These are phyloP conservation scores for Aspergillus bridgeri DNA, from an alignment of 495 filamentous ascomycete genomes.

Conservation along the genomic window DNA sequence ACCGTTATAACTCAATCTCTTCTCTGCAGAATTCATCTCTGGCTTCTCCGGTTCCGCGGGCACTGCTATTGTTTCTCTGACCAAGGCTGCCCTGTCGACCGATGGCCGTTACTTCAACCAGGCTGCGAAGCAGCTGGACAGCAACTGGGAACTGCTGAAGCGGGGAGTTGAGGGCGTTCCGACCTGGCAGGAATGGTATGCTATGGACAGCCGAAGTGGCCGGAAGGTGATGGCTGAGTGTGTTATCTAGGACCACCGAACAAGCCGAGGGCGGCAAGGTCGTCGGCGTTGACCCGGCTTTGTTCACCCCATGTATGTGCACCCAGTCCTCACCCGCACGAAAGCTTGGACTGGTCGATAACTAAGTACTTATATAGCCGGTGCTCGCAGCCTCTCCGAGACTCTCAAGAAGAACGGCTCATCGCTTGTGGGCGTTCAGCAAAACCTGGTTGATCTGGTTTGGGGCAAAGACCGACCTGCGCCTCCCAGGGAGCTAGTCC, in stretches of 20 bases:
- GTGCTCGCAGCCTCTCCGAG: constrained; percentile 82
- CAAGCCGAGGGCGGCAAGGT: constrained; percentile 79
- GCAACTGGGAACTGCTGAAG: constrained; percentile 89
- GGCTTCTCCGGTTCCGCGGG: constrained; percentile 97
- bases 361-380: constrained; percentile 41
- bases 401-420: constrained; percentile 82
- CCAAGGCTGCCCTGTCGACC: constrained; percentile 87
- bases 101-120: constrained; percentile 99
- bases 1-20: constrained; percentile 16
- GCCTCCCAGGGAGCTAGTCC: constrained; percentile 72
- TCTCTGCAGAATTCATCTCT: constrained; percentile 68
- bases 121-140: constrained; percentile 85
- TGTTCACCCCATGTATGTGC: constrained; percentile 70
- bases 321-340: background rate
- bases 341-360: constrained; percentile 8
- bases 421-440: constrained; percentile 64
- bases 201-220: constrained; percentile 2
- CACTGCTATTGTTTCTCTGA: constrained; percentile 80
- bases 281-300: constrained; percentile 87
- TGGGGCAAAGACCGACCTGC: constrained; percentile 76
- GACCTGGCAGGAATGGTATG: constrained; percentile 95
- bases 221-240: constrained; percentile 19
- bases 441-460: constrained; percentile 83
- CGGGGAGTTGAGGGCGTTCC: constrained; percentile 89
- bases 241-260: constrained; percentile 59